Conservation (phyloP, 768 basidiomycete genomes). For the Phlebiopsis flavidoalba region DNA sequence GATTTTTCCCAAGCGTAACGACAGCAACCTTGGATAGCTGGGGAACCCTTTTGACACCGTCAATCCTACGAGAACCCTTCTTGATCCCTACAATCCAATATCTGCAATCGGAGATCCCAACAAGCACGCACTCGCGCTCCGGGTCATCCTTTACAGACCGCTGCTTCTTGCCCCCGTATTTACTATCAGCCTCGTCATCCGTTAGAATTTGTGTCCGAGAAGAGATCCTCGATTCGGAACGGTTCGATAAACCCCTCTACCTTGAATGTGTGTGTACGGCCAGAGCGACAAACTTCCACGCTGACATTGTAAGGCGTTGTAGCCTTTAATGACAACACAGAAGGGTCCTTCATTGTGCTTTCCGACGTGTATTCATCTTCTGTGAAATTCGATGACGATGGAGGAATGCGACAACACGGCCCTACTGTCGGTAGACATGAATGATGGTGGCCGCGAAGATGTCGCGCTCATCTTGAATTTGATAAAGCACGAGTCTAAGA, state of each 20-base stretch:
- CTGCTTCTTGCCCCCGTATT: too few relatives aligned
- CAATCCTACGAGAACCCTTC: not conserved
- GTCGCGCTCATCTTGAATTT: not conserved
- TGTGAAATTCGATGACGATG: not conserved
- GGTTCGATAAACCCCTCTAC: not conserved
- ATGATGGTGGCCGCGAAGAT: not conserved
- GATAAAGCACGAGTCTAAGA: not conserved
- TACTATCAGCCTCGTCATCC: too few relatives aligned
- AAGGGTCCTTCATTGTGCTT: too few relatives aligned
- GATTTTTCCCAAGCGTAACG: not conserved
- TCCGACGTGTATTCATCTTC: not conserved
- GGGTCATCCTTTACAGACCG: too few relatives aligned
- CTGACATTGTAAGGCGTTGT: not conserved
- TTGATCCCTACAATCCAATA: not conserved
- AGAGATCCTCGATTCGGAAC: not conserved
- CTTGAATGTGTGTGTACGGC: not conserved
- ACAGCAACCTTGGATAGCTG: not conserved
- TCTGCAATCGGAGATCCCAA: not conserved
- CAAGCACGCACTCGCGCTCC: not conserved
- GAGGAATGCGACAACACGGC: not conserved
- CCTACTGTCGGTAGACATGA: not conserved
- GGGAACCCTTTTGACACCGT: not conserved
- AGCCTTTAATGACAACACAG: too few relatives aligned
- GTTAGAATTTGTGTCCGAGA: too few relatives aligned
- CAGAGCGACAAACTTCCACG: not conserved